Conservation (phyloP, 495 filamentous ascomycete genomes). For the Mytilinidion resinicola region DNA sequence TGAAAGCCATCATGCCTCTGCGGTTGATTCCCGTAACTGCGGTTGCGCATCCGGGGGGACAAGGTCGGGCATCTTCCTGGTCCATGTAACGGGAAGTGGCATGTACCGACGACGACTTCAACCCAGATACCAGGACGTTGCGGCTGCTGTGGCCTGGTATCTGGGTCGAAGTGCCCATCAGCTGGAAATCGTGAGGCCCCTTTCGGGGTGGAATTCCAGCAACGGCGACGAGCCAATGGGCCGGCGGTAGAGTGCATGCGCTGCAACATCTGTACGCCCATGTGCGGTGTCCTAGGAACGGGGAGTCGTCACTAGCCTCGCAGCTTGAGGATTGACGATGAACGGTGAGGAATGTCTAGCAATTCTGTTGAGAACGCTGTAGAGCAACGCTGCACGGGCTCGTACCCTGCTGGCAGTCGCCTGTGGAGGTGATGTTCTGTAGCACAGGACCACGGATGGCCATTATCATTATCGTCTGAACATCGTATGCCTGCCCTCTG, state of each 20-base stretch:
- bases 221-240: background rate
- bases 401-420: background rate
- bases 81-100: background rate
- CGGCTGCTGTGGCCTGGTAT: background rate
- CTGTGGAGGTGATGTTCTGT: background rate
- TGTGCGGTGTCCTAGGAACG: background rate
- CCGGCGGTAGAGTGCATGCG: background rate
- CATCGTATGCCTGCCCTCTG: background rate
- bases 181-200: background rate
- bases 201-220: background rate
- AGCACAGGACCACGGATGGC: background rate
- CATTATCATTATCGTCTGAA: background rate
- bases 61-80: background rate
- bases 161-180: too few species aligned
- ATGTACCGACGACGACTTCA: background rate
- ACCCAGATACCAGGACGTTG: background rate
- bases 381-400: constrained; percentile 4
- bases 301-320: background rate
- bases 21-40: background rate
- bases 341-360: background rate
- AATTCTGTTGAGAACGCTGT: background rate
- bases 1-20: background rate
- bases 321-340: background rate
- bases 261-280: background rate
- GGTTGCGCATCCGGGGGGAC: background rate